A percentile compares a stretch with the other conserved stretches of the same genome.
Conservation (phyloP, 1,284 basidiomycete genomes). For the Cutaneotrichosporon sp. region DNA sequence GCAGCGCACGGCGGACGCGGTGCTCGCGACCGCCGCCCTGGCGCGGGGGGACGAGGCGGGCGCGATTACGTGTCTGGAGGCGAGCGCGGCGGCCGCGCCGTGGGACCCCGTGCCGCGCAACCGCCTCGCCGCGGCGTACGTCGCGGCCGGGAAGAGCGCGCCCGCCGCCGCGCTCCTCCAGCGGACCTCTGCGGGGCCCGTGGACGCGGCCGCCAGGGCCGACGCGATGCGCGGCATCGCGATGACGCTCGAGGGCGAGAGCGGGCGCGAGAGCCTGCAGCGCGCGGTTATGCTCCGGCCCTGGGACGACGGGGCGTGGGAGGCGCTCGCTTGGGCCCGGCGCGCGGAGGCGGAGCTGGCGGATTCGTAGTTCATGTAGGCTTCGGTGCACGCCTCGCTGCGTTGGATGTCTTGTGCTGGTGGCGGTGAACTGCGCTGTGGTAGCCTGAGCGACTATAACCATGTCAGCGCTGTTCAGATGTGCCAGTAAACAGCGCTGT, state of each 20-base stretch:
- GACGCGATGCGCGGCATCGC: conserved; percentile 37
- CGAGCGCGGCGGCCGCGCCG: conserved; percentile 14
- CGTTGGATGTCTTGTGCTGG: no score
- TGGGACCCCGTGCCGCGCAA: conserved; percentile 18
- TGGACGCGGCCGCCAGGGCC: conserved; percentile 35
- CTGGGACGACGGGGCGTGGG: conserved; percentile 63
- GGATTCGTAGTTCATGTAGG: conserved; percentile 2
- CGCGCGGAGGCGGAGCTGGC: conserved; percentile 24
- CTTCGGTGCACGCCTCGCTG: no score
- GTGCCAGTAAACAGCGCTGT: no score
- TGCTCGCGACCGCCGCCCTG: conserved; percentile 36
- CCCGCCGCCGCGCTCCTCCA: conserved; percentile 42
- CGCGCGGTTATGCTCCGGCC: conserved; percentile 69
- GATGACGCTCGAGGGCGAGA: conserved; percentile 33
- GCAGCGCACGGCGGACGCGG: conserved; percentile 32
- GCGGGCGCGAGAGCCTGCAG: conserved; percentile 58
- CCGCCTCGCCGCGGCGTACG: conserved; percentile 28
- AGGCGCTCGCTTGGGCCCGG: conserved; percentile 43
- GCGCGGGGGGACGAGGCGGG: conserved; percentile 19
- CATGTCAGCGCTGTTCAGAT: no score
- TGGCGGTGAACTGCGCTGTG: no score
- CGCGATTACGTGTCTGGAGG: conserved; percentile 26
- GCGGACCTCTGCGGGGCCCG: not conserved
- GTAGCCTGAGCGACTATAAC: no score
- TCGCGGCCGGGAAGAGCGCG: conserved; percentile 30